phyloP scores from a whole-genome alignment of 2,329 filamentous ascomycete genomes.

The Lachnellula subtilissima region DNA sequence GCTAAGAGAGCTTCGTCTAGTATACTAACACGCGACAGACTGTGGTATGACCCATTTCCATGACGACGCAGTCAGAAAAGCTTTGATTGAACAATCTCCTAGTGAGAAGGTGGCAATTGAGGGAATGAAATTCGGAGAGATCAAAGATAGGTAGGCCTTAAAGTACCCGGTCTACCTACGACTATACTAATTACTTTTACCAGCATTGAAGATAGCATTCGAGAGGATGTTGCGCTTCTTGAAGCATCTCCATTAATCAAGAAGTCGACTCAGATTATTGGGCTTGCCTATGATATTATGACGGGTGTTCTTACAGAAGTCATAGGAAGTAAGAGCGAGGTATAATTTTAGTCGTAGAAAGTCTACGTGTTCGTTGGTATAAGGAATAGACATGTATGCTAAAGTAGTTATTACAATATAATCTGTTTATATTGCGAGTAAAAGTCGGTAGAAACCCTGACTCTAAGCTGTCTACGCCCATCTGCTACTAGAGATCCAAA shows the following conservation, averaged over 20 bases:
- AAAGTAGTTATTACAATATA: too few relatives aligned
- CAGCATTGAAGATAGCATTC: constrained; percentile 18
- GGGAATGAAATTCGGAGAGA: constrained; percentile 18
- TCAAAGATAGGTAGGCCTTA: constrained; percentile 10
- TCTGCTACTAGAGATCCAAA: too few relatives aligned
- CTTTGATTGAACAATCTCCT: constrained; percentile 15
- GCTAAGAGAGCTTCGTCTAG: not conserved
- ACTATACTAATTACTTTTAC: not conserved
- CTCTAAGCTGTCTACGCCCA: too few relatives aligned
- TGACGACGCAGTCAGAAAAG: constrained; percentile 13
- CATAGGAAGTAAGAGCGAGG: constrained; percentile 6
- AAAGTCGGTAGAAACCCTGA: too few relatives aligned
- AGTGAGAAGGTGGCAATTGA: constrained; percentile 11
- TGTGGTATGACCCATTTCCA: constrained; percentile 22
- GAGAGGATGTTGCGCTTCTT: constrained; percentile 17
- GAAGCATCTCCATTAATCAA: constrained; percentile 21
- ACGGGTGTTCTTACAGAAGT: constrained; percentile 16
- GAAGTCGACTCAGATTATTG: constrained; percentile 19
- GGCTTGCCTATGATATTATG: constrained; percentile 18
- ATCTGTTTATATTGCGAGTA: too few relatives aligned
- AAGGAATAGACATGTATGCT: too few relatives aligned
- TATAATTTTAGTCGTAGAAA: not conserved
- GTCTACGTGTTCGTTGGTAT: too few relatives aligned
- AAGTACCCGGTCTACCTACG: not conserved
- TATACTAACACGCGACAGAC: constrained; percentile 8